These are phyloP conservation scores for Cryptococcus sp. DNA, from an alignment of 1,284 basidiomycete species.

Conservation along the genomic window DNA sequence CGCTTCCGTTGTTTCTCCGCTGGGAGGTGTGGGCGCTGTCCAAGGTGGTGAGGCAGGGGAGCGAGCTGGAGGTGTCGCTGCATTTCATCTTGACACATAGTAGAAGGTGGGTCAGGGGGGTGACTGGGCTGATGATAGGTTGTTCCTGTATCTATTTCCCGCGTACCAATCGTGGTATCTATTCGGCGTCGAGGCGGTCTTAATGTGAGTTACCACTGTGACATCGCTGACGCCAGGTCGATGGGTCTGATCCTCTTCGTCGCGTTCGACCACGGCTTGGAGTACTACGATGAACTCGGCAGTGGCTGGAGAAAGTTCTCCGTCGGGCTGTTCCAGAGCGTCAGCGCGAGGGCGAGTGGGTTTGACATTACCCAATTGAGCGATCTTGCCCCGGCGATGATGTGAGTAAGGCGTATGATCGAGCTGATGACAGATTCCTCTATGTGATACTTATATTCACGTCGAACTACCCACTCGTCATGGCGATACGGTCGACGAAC, in stretches of 20 bases:
- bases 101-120: conserved; percentile 10
- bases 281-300: conserved; percentile 13
- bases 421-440: conserved; percentile 13
- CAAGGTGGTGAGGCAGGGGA: conserved; percentile 16
- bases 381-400: conserved; percentile 16
- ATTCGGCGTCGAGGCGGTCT: conserved; percentile 3
- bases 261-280: conserved; percentile 17
- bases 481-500: conserved; percentile 24
- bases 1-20: conserved; percentile 19
- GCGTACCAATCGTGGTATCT: conserved; percentile 24
- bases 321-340: conserved; percentile 17
- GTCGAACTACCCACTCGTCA: conserved; percentile 22
- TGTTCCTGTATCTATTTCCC: conserved; percentile 25
- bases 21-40: conserved; percentile 19
- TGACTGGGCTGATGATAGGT: conserved; percentile 6
- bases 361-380: conserved; percentile 17
- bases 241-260: conserved; percentile 12
- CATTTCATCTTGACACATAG: conserved; percentile 24
- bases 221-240: background rate
- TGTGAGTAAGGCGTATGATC: conserved; percentile 7
- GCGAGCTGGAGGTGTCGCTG: conserved; percentile 17
- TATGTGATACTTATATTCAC: conserved; percentile 24
- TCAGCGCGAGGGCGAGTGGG: conserved; percentile 16
- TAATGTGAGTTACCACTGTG: conserved; percentile 11
- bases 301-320: conserved; percentile 21